phyloP scores from a whole-genome alignment of 2,329 filamentous ascomycete species.

The Cordyceps farinosa region DNA sequence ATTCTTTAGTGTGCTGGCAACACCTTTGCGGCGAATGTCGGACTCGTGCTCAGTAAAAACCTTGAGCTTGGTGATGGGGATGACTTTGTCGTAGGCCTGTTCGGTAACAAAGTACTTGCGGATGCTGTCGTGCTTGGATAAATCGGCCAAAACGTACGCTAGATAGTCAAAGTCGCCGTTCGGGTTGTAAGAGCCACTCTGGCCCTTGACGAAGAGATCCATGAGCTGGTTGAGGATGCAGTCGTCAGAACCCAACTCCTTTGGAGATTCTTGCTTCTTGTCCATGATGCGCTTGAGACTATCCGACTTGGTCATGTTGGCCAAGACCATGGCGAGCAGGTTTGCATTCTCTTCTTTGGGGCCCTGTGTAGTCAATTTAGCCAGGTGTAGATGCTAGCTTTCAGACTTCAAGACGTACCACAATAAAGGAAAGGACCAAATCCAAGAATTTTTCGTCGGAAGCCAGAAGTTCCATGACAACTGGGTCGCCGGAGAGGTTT shows the following conservation, averaged over 20 bases:
- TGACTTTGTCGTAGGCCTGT: slow-evolving; percentile 73
- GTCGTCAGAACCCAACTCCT: slow-evolving; percentile 67
- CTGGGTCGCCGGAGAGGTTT: slow-evolving; percentile 74
- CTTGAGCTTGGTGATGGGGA: slow-evolving; percentile 88
- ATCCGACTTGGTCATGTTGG: slow-evolving; percentile 84
- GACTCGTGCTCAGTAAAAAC: slow-evolving; percentile 93
- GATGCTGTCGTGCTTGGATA: slow-evolving; percentile 75
- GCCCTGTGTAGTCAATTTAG: slow-evolving; percentile 42
- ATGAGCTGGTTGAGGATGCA: slow-evolving; percentile 84
- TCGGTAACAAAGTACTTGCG: slow-evolving; percentile 70
- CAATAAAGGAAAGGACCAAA: slow-evolving; percentile 66
- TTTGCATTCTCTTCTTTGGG: slow-evolving; percentile 78
- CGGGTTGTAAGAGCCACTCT: slow-evolving; percentile 77
- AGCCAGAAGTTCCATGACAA: slow-evolving; percentile 69
- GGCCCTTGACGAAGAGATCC: slow-evolving; percentile 93
- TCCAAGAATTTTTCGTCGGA: slow-evolving; percentile 80
- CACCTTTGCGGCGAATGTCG: slow-evolving; percentile 80
- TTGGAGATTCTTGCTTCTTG: slow-evolving; percentile 64
- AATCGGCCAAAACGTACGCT: slow-evolving; percentile 88
- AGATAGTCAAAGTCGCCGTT: slow-evolving; percentile 88
- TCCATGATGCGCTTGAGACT: slow-evolving; percentile 65
- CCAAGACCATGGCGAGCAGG: slow-evolving; percentile 83
- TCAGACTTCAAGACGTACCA: slow-evolving; percentile 50
- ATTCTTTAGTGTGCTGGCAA: slow-evolving; percentile 96
- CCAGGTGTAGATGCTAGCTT: background rate